Evolutionary conservation across 106 monocot species (phyloP).

Genomic region (Allium fistulosum): DNA sequence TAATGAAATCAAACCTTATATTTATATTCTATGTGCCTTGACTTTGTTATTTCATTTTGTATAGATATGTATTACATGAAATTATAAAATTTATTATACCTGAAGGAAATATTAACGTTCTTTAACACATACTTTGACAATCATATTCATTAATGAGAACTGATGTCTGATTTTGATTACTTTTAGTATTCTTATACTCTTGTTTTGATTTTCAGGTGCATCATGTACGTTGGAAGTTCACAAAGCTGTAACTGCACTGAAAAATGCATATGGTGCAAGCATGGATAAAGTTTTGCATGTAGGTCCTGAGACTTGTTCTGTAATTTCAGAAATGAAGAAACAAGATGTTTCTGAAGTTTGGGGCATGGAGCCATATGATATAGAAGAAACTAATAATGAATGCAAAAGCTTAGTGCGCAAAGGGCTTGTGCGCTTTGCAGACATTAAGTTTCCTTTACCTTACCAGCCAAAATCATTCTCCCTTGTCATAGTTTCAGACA

Average conservation of each 20-base stretch:
- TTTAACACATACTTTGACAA: no score
- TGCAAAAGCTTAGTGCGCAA: conserved; percentile 87
- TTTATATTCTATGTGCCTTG: no score
- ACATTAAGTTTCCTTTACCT: conserved; percentile 62
- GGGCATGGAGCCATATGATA: conserved; percentile 82
- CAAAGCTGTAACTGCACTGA: conserved; percentile 59
- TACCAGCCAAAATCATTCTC: conserved; percentile 54
- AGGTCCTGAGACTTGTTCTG: conserved; percentile 71
- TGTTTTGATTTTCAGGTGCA: conserved; percentile 22
- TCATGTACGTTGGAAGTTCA: conserved; percentile 64
- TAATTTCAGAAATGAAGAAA: conserved; percentile 64
- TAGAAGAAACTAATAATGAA: conserved; percentile 64
- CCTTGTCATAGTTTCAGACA: conserved; percentile 61
- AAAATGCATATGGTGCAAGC: conserved; percentile 58
- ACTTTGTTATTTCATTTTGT: no score
- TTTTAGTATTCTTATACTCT: no score
- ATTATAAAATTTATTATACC: no score
- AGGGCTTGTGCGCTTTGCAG: conserved; percentile 67
- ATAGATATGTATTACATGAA: no score
- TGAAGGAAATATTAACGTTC: no score
- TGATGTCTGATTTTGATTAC: no score
- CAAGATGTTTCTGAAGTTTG: conserved; percentile 61
- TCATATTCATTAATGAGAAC: no score
- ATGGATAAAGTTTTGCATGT: conserved; percentile 70
- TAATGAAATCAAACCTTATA: no score